These are phyloP conservation scores for Mortierella alpina DNA, from an alignment of 192 early-diverging fungal genomes.

Conservation along the genomic window DNA sequence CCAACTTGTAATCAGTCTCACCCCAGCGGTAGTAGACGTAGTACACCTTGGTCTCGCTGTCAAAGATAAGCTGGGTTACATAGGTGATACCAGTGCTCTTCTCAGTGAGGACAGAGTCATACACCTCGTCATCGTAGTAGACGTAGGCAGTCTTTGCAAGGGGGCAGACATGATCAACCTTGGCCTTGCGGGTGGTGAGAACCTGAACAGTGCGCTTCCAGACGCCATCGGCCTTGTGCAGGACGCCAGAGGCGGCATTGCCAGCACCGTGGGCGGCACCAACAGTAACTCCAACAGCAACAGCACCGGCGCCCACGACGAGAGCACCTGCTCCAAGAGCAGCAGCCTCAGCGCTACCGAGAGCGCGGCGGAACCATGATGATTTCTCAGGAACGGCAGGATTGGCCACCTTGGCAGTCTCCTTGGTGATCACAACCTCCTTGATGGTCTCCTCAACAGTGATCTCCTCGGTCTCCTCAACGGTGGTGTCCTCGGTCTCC, in stretches of 20 bases:
- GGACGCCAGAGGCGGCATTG: conserved; percentile 1
- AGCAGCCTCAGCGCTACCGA: conserved; percentile 3
- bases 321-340: conserved; percentile 16
- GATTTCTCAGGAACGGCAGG: conserved; percentile 19
- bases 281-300: neutral
- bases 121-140: conserved; percentile 36
- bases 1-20: too few relatives aligned
- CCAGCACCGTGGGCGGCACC: conserved; percentile 9
- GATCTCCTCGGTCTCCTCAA: neutral
- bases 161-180: conserved; percentile 22
- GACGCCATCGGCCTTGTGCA: conserved; percentile 19
- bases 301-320: conserved; percentile 7
- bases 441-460: conserved; percentile 12
- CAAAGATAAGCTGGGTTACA: conserved; percentile 6
- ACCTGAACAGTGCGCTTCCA: conserved; percentile 40
- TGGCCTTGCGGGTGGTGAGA: conserved; percentile 33
- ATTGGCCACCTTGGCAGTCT: conserved; percentile 23
- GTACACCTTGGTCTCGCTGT: conserved; percentile 29
- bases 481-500: neutral
- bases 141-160: conserved; percentile 30
- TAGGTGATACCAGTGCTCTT: conserved; percentile 34
- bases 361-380: conserved; percentile 16
- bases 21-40: conserved; percentile 33
- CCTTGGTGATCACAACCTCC: conserved; percentile 13
- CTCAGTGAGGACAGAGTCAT: conserved; percentile 24